Percentiles rank a stretch among this genome's conserved stretches.
These are phyloP conservation scores for Papiliotrema fonsecae DNA, from an alignment of 1,284 basidiomycete genomes.

Conservation along the genomic window DNA sequence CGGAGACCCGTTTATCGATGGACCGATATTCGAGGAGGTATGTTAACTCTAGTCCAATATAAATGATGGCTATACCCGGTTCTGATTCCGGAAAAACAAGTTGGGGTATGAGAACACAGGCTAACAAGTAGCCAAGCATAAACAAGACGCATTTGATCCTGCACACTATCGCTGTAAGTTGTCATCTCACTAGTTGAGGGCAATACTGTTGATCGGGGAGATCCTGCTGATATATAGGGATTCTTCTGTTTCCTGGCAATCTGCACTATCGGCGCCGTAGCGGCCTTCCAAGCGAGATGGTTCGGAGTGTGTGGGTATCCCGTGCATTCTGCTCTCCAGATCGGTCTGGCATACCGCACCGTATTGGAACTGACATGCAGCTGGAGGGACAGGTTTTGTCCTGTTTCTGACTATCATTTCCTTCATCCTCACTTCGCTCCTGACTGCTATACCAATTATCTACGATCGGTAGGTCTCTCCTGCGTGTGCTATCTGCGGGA, in stretches of 20 bases:
- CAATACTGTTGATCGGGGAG: not conserved
- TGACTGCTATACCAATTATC: constrained; percentile 69
- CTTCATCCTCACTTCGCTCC: constrained; percentile 65
- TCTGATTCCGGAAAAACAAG: not conserved
- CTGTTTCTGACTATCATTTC: constrained; percentile 70
- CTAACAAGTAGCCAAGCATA: constrained; percentile 16
- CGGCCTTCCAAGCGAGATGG: constrained; percentile 78
- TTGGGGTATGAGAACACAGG: not conserved
- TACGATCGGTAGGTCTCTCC: constrained; percentile 63
- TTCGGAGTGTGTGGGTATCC: constrained; percentile 71
- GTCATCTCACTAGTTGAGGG: not conserved
- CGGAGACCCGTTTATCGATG: constrained; percentile 31
- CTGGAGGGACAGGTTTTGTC: constrained; percentile 78
- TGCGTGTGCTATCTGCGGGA: not conserved
- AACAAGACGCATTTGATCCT: constrained; percentile 21
- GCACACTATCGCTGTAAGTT: constrained; percentile 23
- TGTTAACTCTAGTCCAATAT: constrained; percentile 4
- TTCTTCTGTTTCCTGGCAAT: constrained; percentile 87
- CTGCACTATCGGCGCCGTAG: constrained; percentile 79
- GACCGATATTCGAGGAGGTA: constrained; percentile 29
- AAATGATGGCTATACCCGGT: not conserved
- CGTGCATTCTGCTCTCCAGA: not conserved
- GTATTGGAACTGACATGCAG: constrained; percentile 48
- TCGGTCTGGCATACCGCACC: not conserved
- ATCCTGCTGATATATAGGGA: constrained; percentile 56